phyloP scores from a whole-genome alignment of 192 early-diverging fungal species.

The Phlyctochytrium planicorne region DNA sequence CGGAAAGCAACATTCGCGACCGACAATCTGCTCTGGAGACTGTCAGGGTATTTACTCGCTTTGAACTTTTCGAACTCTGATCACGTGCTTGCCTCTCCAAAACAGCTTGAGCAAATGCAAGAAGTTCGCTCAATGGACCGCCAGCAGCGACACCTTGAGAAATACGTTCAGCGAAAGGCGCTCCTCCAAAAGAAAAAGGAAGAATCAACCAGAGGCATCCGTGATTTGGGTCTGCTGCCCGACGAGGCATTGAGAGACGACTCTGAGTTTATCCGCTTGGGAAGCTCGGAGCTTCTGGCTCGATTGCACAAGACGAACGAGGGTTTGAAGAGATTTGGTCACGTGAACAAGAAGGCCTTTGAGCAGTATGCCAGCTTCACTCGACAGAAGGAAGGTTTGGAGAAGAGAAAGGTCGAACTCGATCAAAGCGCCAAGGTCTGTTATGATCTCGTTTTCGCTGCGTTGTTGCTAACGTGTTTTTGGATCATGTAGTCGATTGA shows the following conservation, averaged over 20 bases:
- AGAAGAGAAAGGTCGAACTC: conserved; percentile 81
- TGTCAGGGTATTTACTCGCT: conserved; percentile 13
- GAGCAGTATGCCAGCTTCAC: conserved; percentile 97
- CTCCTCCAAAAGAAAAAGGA: conserved; percentile 82
- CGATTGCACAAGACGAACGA: conserved; percentile 75
- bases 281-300: conserved; percentile 34
- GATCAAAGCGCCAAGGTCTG: conserved; percentile 71
- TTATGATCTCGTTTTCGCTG: conserved; percentile 6
- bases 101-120: conserved; percentile 50
- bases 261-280: not conserved
- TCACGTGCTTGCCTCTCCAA: not conserved
- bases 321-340: conserved; percentile 81
- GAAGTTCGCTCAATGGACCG: conserved; percentile 47
- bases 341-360: conserved; percentile 98
- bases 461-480: not conserved
- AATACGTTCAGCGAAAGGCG: conserved; percentile 62
- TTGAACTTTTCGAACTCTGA: not conserved
- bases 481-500: conserved; percentile 63
- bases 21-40: conserved; percentile 31
- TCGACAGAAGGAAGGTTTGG: conserved; percentile 80
- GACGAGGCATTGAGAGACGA: conserved; percentile 64
- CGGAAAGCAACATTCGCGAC: conserved; percentile 28
- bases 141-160: conserved; percentile 66
- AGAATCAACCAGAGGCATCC: conserved; percentile 79
- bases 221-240: conserved; percentile 92